A percentile compares a stretch with the other conserved stretches of the same genome.
phyloP scores from a whole-genome alignment of 2,329 filamentous ascomycete genomes.

The Paraphaeosphaeria sporulosa region DNA sequence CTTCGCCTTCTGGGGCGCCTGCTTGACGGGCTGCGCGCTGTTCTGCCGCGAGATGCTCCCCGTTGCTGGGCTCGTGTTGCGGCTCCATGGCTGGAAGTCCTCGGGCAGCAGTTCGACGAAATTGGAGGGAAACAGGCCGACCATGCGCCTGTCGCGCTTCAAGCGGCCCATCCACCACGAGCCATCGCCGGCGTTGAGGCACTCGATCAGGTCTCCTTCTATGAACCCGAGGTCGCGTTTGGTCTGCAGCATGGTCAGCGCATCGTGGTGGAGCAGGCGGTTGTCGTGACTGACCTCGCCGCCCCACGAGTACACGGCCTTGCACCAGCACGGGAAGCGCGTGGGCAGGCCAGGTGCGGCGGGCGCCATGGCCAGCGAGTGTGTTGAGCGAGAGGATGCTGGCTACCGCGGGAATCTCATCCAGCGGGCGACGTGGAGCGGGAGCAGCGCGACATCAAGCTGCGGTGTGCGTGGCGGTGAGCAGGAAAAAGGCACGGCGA shows the following conservation, averaged over 20 bases:
- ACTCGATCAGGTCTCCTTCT: slow-evolving; percentile 97
- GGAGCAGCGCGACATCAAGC: no score
- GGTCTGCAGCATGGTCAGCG: slow-evolving; percentile 59
- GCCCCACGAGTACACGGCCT: slow-evolving; percentile 91
- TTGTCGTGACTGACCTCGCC: slow-evolving; percentile 65
- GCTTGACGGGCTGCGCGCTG: slow-evolving; percentile 57
- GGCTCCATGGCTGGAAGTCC: slow-evolving; percentile 79
- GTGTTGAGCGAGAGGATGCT: slow-evolving; percentile 8
- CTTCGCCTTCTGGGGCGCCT: slow-evolving; percentile 57
- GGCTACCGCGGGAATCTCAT: neutral
- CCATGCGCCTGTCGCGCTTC: slow-evolving; percentile 85
- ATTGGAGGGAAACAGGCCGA: slow-evolving; percentile 95
- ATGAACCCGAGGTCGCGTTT: slow-evolving; percentile 96
- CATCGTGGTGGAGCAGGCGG: slow-evolving; percentile 17
- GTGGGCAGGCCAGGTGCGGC: slow-evolving; percentile 67
- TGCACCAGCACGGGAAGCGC: slow-evolving; percentile 89
- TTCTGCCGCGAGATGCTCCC: slow-evolving; percentile 60
- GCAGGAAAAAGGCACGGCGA: neutral
- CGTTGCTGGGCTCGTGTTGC: slow-evolving; percentile 59
- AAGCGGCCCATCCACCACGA: slow-evolving; percentile 98
- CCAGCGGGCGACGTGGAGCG: neutral
- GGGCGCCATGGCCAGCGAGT: slow-evolving; percentile 51
- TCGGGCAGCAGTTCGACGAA: slow-evolving; percentile 92
- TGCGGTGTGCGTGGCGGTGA: neutral
- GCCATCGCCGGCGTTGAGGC: slow-evolving; percentile 94